Conservation (phyloP, 2,329 filamentous ascomycete genomes). For the Cladosporium sp. region DNA sequence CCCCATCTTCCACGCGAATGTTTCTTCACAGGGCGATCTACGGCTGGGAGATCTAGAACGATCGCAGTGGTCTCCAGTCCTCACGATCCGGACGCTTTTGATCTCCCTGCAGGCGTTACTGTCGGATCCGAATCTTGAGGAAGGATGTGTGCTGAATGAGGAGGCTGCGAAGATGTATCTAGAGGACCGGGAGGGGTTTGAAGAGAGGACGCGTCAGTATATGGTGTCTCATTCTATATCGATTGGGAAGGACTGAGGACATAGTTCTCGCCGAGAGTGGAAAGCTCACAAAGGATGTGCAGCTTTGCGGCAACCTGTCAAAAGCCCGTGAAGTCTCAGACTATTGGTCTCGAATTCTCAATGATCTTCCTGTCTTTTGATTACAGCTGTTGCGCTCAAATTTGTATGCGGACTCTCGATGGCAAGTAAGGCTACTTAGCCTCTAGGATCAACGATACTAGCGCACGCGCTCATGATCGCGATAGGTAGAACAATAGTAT, state of each 20-base stretch:
- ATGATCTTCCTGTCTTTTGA: too few species aligned
- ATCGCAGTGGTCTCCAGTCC: not conserved
- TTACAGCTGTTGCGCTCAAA: too few species aligned
- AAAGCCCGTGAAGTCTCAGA: not conserved
- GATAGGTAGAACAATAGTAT: too few species aligned
- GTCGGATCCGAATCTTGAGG: not conserved
- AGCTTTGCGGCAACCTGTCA: not conserved
- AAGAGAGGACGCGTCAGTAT: not conserved
- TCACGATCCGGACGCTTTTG: not conserved
- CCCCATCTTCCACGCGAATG: not conserved
- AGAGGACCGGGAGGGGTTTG: not conserved
- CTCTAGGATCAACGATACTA: too few species aligned
- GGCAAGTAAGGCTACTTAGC: too few species aligned
- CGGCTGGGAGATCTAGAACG: not conserved
- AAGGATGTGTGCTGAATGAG: not conserved
- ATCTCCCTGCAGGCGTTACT: not conserved
- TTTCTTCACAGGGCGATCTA: not conserved
- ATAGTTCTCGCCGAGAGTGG: not conserved
- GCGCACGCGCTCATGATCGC: too few species aligned
- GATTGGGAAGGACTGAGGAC: not conserved
- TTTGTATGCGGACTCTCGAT: too few species aligned
- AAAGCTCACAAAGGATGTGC: not conserved
- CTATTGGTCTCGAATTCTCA: not conserved
- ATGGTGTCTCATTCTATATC: not conserved
- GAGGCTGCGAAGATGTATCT: not conserved